A percentile compares a stretch with the other conserved stretches of the same genome.
These are phyloP conservation scores for Schizochytrium sp. DNA, from an alignment of 108 stramenopile genomes.

Conservation along the genomic window DNA sequence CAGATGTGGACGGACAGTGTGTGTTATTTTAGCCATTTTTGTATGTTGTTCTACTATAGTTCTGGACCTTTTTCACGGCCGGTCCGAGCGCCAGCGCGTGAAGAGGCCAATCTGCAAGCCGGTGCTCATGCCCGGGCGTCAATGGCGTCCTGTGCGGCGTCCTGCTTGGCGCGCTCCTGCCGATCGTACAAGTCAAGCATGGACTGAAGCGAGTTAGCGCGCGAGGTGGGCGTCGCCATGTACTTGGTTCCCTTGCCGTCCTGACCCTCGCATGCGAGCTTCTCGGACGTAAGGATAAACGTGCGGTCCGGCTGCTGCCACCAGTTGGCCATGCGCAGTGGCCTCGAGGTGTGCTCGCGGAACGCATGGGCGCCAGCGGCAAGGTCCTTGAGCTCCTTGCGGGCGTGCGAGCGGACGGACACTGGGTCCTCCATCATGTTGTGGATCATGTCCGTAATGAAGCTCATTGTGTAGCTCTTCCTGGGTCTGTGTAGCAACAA, in stretches of 20 bases:
- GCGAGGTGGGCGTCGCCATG: not conserved
- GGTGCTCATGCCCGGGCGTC: not conserved
- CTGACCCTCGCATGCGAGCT: not conserved
- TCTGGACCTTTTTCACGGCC: not conserved
- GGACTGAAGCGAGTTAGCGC: not conserved
- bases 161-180: not conserved
- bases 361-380: not conserved
- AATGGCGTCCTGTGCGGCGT: not conserved
- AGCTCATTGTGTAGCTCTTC: not conserved
- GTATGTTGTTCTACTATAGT: too few species aligned
- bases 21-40: too few species aligned
- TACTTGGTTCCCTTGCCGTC: constrained; percentile 6
- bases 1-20: too few species aligned
- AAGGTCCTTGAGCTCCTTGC: not conserved
- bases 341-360: not conserved
- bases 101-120: not conserved
- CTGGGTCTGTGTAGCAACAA: too few species aligned
- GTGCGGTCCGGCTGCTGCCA: not conserved
- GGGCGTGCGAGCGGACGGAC: not conserved
- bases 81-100: not conserved
- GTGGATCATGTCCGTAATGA: constrained; percentile 2
- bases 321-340: not conserved
- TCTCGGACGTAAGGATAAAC: not conserved
- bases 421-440: not conserved
- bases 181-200: not conserved